Evolutionary conservation across 306 rosid species (phyloP), one percentile per base, ranked within the genome.

Genomic region (Macrotyloma uniflorum): DNA sequence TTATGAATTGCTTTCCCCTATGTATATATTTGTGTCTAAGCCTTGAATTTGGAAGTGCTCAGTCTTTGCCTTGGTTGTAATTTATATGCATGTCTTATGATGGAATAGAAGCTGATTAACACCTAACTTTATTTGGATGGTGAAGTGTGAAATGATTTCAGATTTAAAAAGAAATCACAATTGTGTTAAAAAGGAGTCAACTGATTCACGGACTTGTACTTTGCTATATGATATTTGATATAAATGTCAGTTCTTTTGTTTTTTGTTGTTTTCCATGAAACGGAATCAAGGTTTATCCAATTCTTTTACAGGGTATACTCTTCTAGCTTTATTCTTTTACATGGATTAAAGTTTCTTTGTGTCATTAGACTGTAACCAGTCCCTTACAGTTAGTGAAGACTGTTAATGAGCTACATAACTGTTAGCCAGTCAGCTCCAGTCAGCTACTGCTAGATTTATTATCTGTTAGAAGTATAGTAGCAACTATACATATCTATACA

Each of bases 11-110:
- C 46, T 71, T 77, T 35, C 23, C 1, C 19, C 46, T 8, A 18
- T 72, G 49, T 66, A 66, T 24, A 53, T 64, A 46, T 67, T 19
- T 40, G 67, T 42, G 19, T 32, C 5, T 42, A 22, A 58, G 65
- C 19, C 64, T 32, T 83, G 72, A 19, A 67, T 66, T 72, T 77
- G 75, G 65, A 76, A 76, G 67, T 65, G 72, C 38, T 5, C 18
- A 1, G 26, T 49, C 46, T 14, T 58, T 78, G 50, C n/a, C 26
- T 73, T 59, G 35, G 62, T 76, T 24, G 8, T 58, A n/a, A 7
- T 78, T 78, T 54, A 71, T 61, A 70, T 77, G 54, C 70, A 72
- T 40, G 65, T 66, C 69, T 59, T 43, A 26, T 23, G 75, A 70
- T 67, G 68, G 5, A 65, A 49, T 53, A 71, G 19, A 51, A 23